These are phyloP conservation scores for Boletus rubropictus DNA, from an alignment of 768 basidiomycete species.

Conservation along the genomic window DNA sequence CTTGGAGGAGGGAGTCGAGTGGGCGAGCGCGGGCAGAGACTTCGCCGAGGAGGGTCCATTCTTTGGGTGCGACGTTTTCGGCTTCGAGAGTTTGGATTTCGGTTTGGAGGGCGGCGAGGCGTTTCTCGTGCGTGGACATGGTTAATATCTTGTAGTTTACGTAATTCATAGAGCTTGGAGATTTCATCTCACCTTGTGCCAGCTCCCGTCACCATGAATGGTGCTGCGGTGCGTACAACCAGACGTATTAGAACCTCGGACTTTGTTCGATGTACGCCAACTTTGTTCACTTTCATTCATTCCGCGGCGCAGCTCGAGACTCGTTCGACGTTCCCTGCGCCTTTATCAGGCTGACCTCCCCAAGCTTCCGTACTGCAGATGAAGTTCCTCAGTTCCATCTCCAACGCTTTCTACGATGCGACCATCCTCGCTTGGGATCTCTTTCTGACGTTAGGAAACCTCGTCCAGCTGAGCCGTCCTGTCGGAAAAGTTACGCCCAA, in stretches of 20 bases:
- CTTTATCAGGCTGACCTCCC: background rate
- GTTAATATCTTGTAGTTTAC: no score
- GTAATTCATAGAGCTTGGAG: no score
- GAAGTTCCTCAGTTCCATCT: constrained; percentile 5
- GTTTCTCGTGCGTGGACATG: constrained; percentile 54
- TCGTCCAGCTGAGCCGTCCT: constrained; percentile 24
- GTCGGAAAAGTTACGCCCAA: constrained; percentile 48
- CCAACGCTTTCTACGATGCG: constrained; percentile 3
- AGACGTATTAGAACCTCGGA: background rate
- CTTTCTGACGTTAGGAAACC: constrained; percentile 11
- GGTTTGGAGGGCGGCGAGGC: constrained; percentile 63
- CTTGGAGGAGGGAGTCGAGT: constrained; percentile 85
- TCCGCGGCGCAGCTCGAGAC: background rate
- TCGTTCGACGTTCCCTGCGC: background rate
- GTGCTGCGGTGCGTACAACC: background rate
- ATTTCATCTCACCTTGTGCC: no score
- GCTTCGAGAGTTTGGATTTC: constrained; percentile 80
- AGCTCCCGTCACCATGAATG: background rate
- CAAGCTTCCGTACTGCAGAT: background rate
- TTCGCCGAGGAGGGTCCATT: constrained; percentile 93
- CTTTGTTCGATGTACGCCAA: background rate
- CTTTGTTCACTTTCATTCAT: background rate
- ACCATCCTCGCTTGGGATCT: constrained; percentile 10
- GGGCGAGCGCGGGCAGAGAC: constrained; percentile 77
- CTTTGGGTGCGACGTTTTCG: constrained; percentile 83